Conservation (phyloP, 495 filamentous ascomycete genomes). For the Darksidea phi region DNA sequence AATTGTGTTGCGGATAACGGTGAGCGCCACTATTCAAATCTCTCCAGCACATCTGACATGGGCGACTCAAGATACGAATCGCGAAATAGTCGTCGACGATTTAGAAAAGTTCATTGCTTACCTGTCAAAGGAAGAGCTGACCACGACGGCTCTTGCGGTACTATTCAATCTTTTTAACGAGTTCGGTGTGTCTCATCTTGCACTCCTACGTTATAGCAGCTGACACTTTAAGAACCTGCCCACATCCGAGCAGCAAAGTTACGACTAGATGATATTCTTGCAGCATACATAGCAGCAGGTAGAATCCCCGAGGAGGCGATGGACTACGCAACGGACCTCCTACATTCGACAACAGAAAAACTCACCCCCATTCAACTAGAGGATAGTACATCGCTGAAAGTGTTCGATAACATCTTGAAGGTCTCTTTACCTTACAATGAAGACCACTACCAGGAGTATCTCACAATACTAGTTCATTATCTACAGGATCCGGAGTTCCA, state of each 20-base stretch:
- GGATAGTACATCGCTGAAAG: slow-evolving; percentile 14
- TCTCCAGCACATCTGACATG: too few relatives aligned
- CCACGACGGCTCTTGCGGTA: slow-evolving; percentile 20
- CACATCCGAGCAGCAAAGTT: slow-evolving; percentile 25
- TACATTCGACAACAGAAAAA: slow-evolving; percentile 27
- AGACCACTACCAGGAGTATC: slow-evolving; percentile 27
- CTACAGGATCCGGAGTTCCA: slow-evolving; percentile 30
- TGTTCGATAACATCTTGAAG: slow-evolving; percentile 9
- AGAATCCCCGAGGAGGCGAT: slow-evolving; percentile 24
- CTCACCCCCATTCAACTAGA: slow-evolving; percentile 21
- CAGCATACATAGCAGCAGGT: background rate
- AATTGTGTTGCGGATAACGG: slow-evolving; percentile 35
- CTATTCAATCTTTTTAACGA: slow-evolving; percentile 35
- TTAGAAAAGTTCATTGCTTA: slow-evolving; percentile 10
- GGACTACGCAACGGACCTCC: slow-evolving; percentile 30
- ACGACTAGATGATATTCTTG: slow-evolving; percentile 24
- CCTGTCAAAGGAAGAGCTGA: slow-evolving; percentile 13
- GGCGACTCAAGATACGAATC: slow-evolving; percentile 17
- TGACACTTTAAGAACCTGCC: slow-evolving; percentile 17
- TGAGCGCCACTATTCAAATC: background rate
- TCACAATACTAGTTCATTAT: slow-evolving; percentile 21
- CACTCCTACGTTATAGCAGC: background rate
- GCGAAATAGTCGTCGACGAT: slow-evolving; percentile 3
- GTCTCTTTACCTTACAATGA: slow-evolving; percentile 19
- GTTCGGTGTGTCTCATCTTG: slow-evolving; percentile 20